Base-by-base conservation (phyloP, 2,329 filamentous ascomycete species). In the Trichoderma arundinaceum region DNA sequence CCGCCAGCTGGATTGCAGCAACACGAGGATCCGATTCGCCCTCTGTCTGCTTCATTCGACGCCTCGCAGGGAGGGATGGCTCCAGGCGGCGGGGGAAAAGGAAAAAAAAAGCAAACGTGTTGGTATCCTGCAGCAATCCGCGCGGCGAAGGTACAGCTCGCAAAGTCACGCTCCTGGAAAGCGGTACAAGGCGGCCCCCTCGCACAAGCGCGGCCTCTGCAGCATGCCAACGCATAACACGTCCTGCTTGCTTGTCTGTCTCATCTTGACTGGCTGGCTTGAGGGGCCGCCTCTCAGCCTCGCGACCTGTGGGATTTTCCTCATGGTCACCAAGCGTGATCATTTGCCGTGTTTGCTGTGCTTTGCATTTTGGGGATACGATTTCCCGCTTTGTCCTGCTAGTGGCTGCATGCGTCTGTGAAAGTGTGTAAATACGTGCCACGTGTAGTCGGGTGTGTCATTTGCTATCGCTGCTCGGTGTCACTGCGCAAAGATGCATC, bases 21-120 rank as follows among this genome's bases (percentile, higher is more conserved):
- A n/a, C 15, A 22, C 13, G 22, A 51, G 57, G n/a, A 60, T 41
- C 44, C 35, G 35, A 41, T 60, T 60, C 57, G 57, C n/a, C 46
- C 33, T 51, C n/a, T 41, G 19, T 32, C 19, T 51, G 13, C 4
- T 19, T 53, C n/a, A 41, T 43, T 35, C 35, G 28, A 52, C 59
- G 22, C 48, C 59, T 44, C 49, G 28, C 57, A 51, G 15, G 19
- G 17, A 33, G 33, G 9, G 8, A 19, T 28, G 22, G 22, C 22
- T 28, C 22, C 22, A 28, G 22, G 4, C 22, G 22, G 22, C 4
- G 22, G 22, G 38, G n/a, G 28, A 43, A 44, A 22, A 38, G 8
- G 35, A 48, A 48, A 22, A 51, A 43, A 22, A 60, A 35, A 52
- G 48, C 58, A 33, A 52, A 53, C 28, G 44, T 43, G 28, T 35